Evolutionary conservation across 257 asterid genomes (phyloP).

Genomic region (Ballota nigra): DNA sequence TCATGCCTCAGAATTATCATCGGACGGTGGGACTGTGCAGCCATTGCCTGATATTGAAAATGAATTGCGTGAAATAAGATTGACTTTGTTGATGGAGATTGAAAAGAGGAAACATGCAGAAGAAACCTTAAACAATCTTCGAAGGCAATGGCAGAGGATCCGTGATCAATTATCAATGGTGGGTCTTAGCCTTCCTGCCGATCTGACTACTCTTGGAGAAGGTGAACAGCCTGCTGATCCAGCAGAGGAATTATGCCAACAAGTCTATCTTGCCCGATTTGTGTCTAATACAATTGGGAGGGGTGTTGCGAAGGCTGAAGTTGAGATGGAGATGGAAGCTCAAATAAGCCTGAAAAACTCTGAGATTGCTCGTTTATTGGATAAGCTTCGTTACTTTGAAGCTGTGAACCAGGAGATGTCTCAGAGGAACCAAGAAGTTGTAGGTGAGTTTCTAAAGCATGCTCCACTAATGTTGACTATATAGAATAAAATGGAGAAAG

Average conservation of each 20-base stretch:
- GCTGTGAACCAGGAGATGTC: conserved; percentile 97
- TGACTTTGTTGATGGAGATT: conserved; percentile 74
- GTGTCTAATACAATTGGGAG: conserved; percentile 82
- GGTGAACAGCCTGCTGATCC: conserved; percentile 53
- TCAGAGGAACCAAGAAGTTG: conserved; percentile 90
- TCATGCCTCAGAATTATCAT: conserved; percentile 66
- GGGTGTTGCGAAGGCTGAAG: conserved; percentile 90
- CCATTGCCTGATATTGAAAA: conserved; percentile 53
- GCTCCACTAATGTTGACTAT: neutral
- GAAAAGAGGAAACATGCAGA: conserved; percentile 86
- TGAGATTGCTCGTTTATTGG: conserved; percentile 83
- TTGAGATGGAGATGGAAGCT: conserved; percentile 81
- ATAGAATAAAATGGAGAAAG: neutral
- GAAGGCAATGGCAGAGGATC: conserved; percentile 66
- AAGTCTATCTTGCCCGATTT: conserved; percentile 57
- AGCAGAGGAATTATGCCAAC: conserved; percentile 57
- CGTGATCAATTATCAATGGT: conserved; percentile 50
- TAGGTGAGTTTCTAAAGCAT: conserved; percentile 60
- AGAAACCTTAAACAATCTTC: conserved; percentile 54
- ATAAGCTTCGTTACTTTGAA: conserved; percentile 82
- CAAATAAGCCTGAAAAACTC: conserved; percentile 66
- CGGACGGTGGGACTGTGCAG: conserved; percentile 57
- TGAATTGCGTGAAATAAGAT: conserved; percentile 68
- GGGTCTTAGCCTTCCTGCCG: conserved; percentile 71
- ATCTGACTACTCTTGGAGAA: conserved; percentile 39